Conservation (phyloP, 768 basidiomycete species). For the Chalciporus chontae region DNA sequence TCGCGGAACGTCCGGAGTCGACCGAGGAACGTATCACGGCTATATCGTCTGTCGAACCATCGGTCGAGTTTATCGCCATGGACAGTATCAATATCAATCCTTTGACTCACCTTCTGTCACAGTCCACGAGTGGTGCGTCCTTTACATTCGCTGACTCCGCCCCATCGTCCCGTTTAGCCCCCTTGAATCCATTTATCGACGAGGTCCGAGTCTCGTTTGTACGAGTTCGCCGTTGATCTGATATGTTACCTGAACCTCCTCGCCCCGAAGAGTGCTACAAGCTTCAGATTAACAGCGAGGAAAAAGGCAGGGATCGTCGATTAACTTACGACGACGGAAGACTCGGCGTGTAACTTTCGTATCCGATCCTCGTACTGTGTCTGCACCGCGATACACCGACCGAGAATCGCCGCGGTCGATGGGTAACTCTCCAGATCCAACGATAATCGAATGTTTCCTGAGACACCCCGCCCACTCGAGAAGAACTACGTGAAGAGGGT, state of each 20-base stretch:
- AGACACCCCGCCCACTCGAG: constrained; percentile 25
- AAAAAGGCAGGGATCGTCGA: background rate
- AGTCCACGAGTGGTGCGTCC: background rate
- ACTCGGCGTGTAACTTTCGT: constrained; percentile 13
- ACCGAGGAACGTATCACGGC: background rate
- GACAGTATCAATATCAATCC: background rate
- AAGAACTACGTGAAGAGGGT: constrained; percentile 5
- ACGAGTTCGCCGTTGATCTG: constrained; percentile 5
- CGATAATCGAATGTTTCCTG: constrained; percentile 20
- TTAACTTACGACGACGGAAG: constrained; percentile 14
- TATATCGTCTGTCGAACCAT: background rate
- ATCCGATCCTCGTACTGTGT: constrained; percentile 17
- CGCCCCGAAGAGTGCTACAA: constrained; percentile 25
- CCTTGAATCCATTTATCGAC: constrained; percentile 5
- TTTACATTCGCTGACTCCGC: background rate
- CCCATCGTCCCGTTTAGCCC: background rate
- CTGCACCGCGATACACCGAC: constrained; percentile 10
- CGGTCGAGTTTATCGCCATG: background rate
- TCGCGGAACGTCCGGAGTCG: background rate
- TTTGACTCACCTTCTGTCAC: constrained; percentile 8
- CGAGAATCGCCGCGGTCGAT: constrained; percentile 23
- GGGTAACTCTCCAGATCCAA: constrained; percentile 15
- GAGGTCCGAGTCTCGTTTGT: too few species aligned
- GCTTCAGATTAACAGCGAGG: background rate
- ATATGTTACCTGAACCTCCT: constrained; percentile 28